A percentile compares a stretch with the other conserved stretches of the same genome.
phyloP scores from a whole-genome alignment of 2,329 filamentous ascomycete species.

The Akanthomyces muscarius region DNA sequence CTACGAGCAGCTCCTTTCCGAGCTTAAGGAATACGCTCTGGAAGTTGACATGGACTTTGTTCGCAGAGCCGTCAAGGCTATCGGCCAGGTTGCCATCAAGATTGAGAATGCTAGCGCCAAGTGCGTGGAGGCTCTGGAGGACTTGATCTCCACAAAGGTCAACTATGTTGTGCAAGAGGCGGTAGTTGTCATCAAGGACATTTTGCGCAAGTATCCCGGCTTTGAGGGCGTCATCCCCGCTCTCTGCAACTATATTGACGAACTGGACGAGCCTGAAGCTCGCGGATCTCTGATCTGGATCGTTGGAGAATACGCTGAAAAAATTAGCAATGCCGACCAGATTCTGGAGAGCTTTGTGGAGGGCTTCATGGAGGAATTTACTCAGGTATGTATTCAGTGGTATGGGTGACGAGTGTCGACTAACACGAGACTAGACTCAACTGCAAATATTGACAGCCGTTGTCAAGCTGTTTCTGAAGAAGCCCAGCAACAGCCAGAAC shows the following conservation, averaged over 20 bases:
- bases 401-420: neutral
- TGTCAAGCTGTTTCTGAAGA: constrained; percentile 96
- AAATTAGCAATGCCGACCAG: constrained; percentile 97
- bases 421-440: constrained; percentile 63
- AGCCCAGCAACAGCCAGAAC: constrained; percentile 84
- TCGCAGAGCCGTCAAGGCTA: constrained; percentile 86
- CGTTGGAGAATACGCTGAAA: constrained; percentile 97
- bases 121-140: constrained; percentile 88
- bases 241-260: constrained; percentile 93
- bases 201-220: constrained; percentile 93
- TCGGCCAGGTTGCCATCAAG: constrained; percentile 97
- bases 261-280: constrained; percentile 90
- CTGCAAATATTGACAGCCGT: constrained; percentile 95
- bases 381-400: constrained; percentile 59
- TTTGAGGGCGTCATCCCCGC: constrained; percentile 98
- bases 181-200: constrained; percentile 98
- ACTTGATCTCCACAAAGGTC: constrained; percentile 94
- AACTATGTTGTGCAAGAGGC: constrained; percentile 99
- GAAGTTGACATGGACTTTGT: constrained; percentile 99
- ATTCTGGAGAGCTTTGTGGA: constrained; percentile 91
- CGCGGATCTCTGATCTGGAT: constrained; percentile 95
- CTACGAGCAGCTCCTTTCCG: constrained; percentile 87
- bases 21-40: constrained; percentile 94
- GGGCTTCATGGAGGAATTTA: constrained; percentile 92
- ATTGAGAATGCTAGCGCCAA: constrained; percentile 93